Percentiles rank a stretch among this genome's conserved stretches.
Conservation (phyloP, 371 early-diverging fungal genomes). For the Zopfochytrium polystomum region DNA sequence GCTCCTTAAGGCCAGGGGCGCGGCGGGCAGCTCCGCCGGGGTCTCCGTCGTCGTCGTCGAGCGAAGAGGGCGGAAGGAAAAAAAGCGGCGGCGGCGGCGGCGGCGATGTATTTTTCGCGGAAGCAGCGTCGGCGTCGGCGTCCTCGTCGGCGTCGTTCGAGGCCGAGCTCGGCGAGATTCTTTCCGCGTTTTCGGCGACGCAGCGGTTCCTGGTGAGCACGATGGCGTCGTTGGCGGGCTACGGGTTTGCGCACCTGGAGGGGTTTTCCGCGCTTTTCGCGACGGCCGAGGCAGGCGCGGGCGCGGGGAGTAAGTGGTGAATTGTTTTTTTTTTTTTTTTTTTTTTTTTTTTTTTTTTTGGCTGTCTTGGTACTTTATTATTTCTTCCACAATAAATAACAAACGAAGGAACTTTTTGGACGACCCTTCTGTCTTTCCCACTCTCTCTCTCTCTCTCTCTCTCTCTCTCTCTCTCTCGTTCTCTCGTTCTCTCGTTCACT, state of each 20-base stretch:
- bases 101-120: no score
- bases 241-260: slow-evolving; percentile 20
- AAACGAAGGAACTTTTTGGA: no score
- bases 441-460: no score
- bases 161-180: not conserved
- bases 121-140: no score
- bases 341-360: not conserved
- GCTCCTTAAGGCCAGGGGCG: not conserved
- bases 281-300: no score
- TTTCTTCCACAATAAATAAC: no score
- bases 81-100: not conserved
- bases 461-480: no score
- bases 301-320: not conserved
- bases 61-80: not conserved
- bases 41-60: not conserved
- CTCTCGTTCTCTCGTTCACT: no score
- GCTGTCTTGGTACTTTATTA: not conserved
- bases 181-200: slow-evolving; percentile 1
- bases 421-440: no score
- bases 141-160: slow-evolving; percentile 7
- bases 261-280: slow-evolving; percentile 11
- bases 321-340: not conserved
- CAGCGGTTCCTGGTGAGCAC: slow-evolving; percentile 11
- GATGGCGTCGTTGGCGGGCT: slow-evolving; percentile 4
- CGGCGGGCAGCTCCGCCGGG: not conserved